Evolutionary conservation across 1,139 yeast species (phyloP), one percentile per base, ranked within the genome.

Genomic region (Taphrina deformans): DNA sequence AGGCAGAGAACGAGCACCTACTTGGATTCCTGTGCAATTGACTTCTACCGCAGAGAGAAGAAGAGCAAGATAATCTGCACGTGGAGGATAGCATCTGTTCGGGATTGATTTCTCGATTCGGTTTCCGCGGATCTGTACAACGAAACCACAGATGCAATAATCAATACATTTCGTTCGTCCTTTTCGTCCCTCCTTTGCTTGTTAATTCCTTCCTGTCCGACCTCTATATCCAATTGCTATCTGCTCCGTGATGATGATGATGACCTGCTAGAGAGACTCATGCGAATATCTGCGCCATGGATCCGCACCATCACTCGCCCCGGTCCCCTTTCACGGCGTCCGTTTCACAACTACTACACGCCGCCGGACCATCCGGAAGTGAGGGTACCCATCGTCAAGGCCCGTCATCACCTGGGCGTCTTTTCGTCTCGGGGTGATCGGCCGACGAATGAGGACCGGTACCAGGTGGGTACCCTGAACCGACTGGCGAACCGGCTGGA

Each of bases 361-460:
- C 63, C 63, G 6, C 56, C 50, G 16, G 56, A 59, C 12, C 56
- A 52, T 10, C 63, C 63, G 9, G 63, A 65, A 10, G 75, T 75
- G 33, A 73, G 79, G 51, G 82, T 87, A 6, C 85, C 87, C 41
- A 75, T 89, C 67, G 75, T 83, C 38, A 86, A 85, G 70, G 86
- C 87, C 12, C 95, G 96, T 4, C 80, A 85, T 1, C 89, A 87
- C 73, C 80, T 90, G 46, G 99, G 99, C 6, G 96, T 92, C 76
- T 82, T 79, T 69, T 76, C 90, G 1, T 85, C 89, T 58, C 79
- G 99, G 62, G 89, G 90, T 65, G 89, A 86, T 73, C 80, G 98
- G 66, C 72, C 82, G 53, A 82, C 82, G 72, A 93, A 93, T 74
- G 98, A 93, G 75, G 99, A 93, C 75, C 79, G 84, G 64, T 88